Percentiles rank a stretch among this genome's conserved stretches.
phyloP scores from a whole-genome alignment of 176 grass and related monocot genomes.

The Ampelocalamus luodianensis region DNA sequence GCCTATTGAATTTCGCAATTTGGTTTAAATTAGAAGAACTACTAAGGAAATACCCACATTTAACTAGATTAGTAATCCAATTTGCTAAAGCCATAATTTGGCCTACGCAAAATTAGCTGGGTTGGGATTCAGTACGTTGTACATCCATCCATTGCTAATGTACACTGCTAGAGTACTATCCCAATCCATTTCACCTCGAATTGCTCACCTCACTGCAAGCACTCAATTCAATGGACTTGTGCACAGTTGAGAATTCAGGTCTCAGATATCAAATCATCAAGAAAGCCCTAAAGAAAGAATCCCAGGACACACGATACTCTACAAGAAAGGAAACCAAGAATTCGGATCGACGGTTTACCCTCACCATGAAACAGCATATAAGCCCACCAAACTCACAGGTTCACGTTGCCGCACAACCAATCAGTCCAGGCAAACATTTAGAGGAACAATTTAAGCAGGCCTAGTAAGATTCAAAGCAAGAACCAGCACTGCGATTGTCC shows the following conservation, averaged over 20 bases:
- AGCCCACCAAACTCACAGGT: not conserved
- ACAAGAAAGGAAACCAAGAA: not conserved
- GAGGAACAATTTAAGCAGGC: not conserved
- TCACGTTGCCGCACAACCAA: not conserved
- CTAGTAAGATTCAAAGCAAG: not conserved
- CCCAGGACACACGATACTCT: not conserved
- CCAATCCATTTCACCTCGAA: not conserved
- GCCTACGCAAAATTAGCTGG: not conserved
- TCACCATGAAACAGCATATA: not conserved
- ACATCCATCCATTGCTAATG: not conserved
- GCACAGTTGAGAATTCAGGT: not conserved
- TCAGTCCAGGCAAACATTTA: not conserved
- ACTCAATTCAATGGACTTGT: not conserved
- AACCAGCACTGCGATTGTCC: not conserved
- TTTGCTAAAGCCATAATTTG: not conserved
- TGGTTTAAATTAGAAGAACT: not conserved
- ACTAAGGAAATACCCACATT: not conserved
- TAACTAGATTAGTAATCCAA: not conserved
- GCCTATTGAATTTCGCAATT: not conserved
- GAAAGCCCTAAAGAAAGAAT: not conserved
- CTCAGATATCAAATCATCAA: not conserved
- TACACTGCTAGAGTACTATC: not conserved
- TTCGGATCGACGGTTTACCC: slow-evolving; percentile 6
- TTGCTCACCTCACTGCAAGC: not conserved
- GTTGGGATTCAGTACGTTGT: not conserved